phyloP scores from a whole-genome alignment of 2,329 filamentous ascomycete species.

The Colletotrichum lentis region DNA sequence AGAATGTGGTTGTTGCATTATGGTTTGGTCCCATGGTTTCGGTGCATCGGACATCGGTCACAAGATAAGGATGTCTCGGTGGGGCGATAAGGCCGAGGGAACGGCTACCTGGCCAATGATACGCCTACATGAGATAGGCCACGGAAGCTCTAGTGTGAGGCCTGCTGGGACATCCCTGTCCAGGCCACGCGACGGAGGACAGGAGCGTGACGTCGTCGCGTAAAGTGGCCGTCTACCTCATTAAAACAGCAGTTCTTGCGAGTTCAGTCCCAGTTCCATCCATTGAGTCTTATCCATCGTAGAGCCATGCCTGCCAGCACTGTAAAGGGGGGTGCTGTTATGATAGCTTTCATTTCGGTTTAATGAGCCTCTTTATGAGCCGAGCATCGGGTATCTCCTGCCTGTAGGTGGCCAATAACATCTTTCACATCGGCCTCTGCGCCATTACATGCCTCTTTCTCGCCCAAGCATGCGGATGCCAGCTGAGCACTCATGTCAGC shows the following conservation, averaged over 20 bases:
- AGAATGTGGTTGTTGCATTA: neutral
- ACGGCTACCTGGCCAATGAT: neutral
- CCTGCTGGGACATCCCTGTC: conserved; percentile 9
- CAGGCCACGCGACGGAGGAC: conserved; percentile 20
- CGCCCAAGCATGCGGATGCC: neutral
- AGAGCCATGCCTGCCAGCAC: too few relatives aligned
- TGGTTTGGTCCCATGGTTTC: neutral
- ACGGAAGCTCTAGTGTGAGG: too few relatives aligned
- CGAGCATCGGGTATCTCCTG: neutral
- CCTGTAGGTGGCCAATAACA: neutral
- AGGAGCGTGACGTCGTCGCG: conserved; percentile 30
- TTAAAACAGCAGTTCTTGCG: neutral
- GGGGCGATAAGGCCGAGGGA: neutral
- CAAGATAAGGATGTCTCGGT: conserved; percentile 29
- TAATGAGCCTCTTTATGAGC: neutral
- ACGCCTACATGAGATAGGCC: neutral
- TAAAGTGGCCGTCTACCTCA: neutral
- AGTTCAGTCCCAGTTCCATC: neutral
- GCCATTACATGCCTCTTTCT: neutral
- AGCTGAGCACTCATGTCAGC: too few relatives aligned
- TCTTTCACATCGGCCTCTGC: neutral
- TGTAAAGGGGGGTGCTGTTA: neutral
- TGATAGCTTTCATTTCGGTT: neutral
- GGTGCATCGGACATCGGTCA: conserved; percentile 29
- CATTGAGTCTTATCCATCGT: too few relatives aligned